These are phyloP conservation scores for Phtheirospermum japonicum DNA, from an alignment of 257 asterid genomes.

Conservation along the genomic window DNA sequence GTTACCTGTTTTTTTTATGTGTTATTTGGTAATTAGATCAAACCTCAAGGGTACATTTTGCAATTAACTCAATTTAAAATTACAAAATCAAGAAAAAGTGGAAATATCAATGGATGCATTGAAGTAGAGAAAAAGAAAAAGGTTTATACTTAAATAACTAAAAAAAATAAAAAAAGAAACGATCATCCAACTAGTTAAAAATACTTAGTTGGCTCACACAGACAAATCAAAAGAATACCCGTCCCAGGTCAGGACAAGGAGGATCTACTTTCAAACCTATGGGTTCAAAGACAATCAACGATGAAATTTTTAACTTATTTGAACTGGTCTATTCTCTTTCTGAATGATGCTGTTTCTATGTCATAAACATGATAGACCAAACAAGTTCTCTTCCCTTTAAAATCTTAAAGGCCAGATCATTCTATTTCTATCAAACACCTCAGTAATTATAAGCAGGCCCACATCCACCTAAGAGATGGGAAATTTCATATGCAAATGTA, in stretches of 20 bases:
- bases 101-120: neutral
- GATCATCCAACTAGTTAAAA: neutral
- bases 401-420: constrained; percentile 11
- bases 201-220: neutral
- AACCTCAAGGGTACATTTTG: no score
- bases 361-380: constrained; percentile 13
- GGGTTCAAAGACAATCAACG: neutral
- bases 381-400: no score
- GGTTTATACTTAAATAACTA: neutral
- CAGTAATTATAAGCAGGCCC: neutral
- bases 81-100: constrained; percentile 11
- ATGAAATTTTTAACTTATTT: no score
- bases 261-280: constrained; percentile 6
- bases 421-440: constrained; percentile 4
- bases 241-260: constrained; percentile 12
- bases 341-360: neutral
- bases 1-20: no score
- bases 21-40: no score
- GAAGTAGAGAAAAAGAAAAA: neutral
- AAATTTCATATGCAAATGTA: constrained; percentile 3
- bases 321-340: neutral
- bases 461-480: neutral
- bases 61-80: neutral
- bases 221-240: neutral
- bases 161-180: neutral